These are phyloP conservation scores for Rubus parviflorus DNA, from an alignment of 306 rosid genomes.

Conservation along the genomic window DNA sequence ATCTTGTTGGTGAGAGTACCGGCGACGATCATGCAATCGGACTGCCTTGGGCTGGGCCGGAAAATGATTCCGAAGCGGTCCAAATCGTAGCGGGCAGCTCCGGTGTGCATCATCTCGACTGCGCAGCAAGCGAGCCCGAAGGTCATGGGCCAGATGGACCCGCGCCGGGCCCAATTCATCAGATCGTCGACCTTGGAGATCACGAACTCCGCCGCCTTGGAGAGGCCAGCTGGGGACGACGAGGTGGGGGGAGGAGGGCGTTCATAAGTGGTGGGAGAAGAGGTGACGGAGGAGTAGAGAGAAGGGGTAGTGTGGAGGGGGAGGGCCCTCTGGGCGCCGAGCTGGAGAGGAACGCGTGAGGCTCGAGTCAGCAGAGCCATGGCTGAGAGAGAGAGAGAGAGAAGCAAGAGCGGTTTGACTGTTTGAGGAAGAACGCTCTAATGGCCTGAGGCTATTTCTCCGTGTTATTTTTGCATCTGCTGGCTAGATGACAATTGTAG, in stretches of 20 bases:
- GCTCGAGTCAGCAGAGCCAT: constrained; percentile 70
- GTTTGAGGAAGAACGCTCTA: neutral
- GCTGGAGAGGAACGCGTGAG: constrained; percentile 52
- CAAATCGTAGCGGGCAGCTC: constrained; percentile 91
- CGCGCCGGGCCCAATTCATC: constrained; percentile 94
- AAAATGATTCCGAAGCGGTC: constrained; percentile 93
- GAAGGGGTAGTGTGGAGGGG: constrained; percentile 69
- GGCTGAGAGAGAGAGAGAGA: neutral
- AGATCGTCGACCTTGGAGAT: constrained; percentile 93
- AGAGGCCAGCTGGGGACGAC: constrained; percentile 59
- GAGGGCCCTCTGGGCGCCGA: constrained; percentile 49
- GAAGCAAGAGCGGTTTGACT: neutral
- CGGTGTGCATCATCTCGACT: constrained; percentile 99
- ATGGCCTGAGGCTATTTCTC: neutral
- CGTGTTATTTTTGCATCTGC: neutral
- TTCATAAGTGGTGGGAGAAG: constrained; percentile 51
- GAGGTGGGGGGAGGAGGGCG: constrained; percentile 59
- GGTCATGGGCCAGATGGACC: constrained; percentile 98
- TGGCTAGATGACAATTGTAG: neutral
- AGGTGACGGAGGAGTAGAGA: constrained; percentile 33
- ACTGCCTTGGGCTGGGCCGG: constrained; percentile 97
- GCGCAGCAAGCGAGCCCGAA: constrained; percentile 99
- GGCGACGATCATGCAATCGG: constrained; percentile 95
- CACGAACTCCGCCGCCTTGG: constrained; percentile 85
- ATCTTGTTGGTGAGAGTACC: constrained; percentile 99